Evolutionary conservation across 768 basidiomycete genomes (phyloP).

Genomic region (Tricholoma flavovirens): DNA sequence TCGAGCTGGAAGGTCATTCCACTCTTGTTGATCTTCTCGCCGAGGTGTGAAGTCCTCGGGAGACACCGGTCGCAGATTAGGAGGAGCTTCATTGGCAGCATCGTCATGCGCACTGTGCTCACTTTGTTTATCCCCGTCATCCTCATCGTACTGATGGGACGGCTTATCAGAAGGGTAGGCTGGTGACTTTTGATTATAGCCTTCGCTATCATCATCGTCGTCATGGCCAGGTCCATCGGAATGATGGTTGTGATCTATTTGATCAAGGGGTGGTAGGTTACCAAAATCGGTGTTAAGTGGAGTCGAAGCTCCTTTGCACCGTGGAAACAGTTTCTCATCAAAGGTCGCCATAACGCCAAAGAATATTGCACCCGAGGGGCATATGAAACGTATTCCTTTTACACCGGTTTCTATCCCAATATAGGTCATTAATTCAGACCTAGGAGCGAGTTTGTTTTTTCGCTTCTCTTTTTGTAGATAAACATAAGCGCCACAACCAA

Average conservation of each 20-base stretch:
- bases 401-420: not conserved
- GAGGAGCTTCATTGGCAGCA: too few species aligned
- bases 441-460: slow-evolving; percentile 1
- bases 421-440: not conserved
- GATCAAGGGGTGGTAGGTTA: not conserved
- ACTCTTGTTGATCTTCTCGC: not conserved
- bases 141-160: too few species aligned
- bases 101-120: too few species aligned
- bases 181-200: too few species aligned
- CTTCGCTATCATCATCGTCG: too few species aligned
- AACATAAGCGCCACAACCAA: slow-evolving; percentile 9
- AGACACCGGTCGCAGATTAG: too few species aligned
- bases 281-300: not conserved
- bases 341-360: not conserved
- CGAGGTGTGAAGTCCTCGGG: too few species aligned
- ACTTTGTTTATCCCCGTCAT: too few species aligned
- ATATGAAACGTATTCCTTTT: not conserved
- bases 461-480: not conserved
- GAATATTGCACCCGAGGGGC: not conserved
- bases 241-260: not conserved
- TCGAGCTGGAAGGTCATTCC: not conserved
- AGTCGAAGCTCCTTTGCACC: not conserved
- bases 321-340: slow-evolving; percentile 7
- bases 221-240: not conserved
- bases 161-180: too few species aligned